Conservation (phyloP, 257 asterid genomes). For the Primulina huaijiensis region DNA sequence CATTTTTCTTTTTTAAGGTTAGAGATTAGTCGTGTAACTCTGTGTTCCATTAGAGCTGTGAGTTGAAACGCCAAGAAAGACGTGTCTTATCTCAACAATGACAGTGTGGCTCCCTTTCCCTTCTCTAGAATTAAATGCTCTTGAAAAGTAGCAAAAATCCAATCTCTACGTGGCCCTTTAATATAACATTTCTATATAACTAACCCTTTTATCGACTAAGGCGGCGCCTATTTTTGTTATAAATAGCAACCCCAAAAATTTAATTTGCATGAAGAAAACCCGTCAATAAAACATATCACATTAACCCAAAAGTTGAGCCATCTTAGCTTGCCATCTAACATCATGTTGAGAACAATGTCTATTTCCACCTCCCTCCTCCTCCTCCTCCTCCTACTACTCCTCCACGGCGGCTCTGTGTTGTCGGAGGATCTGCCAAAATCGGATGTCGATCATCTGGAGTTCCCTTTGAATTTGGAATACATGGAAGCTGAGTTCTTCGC, state of each 20-base stretch:
- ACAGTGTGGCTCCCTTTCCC: background rate
- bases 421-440: constrained; percentile 17
- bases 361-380: background rate
- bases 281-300: too few relatives aligned
- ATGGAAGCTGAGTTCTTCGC: constrained; percentile 59
- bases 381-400: background rate
- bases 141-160: background rate
- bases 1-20: too few relatives aligned
- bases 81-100: background rate
- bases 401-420: background rate
- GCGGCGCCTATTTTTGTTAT: background rate
- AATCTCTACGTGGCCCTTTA: background rate
- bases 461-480: constrained; percentile 51
- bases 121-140: background rate
- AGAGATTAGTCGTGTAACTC: too few relatives aligned
- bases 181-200: too few relatives aligned
- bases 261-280: too few relatives aligned
- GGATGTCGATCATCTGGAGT: constrained; percentile 40
- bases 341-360: background rate
- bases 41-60: too few relatives aligned
- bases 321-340: background rate
- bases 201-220: too few relatives aligned
- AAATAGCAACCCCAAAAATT: background rate
- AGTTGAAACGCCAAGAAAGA: too few relatives aligned
- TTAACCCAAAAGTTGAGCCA: background rate